Conservation (phyloP, 148 eudicot species). For the Cornus controversa region DNA sequence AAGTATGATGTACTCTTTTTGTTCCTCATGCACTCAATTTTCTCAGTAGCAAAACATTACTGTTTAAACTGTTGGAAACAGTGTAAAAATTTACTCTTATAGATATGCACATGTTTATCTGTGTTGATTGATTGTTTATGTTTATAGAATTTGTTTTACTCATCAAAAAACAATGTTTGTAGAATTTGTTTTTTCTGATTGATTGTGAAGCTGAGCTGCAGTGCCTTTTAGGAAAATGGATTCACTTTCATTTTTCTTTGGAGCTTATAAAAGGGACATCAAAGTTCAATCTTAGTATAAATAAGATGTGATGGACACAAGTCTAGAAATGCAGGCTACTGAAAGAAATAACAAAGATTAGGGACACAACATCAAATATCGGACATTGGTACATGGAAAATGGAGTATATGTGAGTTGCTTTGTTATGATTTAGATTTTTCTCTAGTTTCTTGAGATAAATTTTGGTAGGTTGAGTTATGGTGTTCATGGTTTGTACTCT, state of each 20-base stretch:
- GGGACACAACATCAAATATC: background rate
- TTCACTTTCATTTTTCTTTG: background rate
- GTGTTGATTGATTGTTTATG: background rate
- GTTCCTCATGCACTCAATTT: background rate
- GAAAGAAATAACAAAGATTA: background rate
- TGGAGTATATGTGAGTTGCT: background rate
- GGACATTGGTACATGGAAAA: background rate
- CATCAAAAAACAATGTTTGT: no score
- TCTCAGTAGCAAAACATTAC: background rate
- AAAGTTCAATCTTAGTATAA: background rate
- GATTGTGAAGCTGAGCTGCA: background rate
- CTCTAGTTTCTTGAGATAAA: background rate
- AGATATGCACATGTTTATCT: background rate
- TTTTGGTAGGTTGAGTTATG: background rate
- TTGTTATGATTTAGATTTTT: background rate
- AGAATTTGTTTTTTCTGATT: background rate
- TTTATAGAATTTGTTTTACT: background rate
- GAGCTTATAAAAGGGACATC: background rate
- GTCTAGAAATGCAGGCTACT: background rate
- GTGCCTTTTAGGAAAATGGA: background rate
- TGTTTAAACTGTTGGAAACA: background rate
- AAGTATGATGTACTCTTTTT: background rate
- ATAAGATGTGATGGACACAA: background rate
- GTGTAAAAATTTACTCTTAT: background rate
- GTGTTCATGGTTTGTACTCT: background rate